Evolutionary conservation across 2,329 filamentous ascomycete species (phyloP).

Genomic region (Cercospora zeina): DNA sequence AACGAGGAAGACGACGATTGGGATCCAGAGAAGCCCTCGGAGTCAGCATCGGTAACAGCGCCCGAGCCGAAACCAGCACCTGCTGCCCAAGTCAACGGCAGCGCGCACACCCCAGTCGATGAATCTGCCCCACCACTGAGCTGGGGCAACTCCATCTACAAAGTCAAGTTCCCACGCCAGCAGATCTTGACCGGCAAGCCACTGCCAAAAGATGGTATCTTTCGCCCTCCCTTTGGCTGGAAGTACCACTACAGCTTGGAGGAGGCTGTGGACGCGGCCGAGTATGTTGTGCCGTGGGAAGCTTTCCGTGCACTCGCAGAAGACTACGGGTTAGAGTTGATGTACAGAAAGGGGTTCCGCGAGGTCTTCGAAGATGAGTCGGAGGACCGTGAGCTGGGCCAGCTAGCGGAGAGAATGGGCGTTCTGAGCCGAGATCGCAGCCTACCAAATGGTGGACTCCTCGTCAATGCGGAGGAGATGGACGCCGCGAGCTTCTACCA

Average conservation of each 20-base stretch:
- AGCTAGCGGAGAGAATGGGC: conserved; percentile 92
- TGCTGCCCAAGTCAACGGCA: conserved; percentile 18
- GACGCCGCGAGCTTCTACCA: conserved; percentile 89
- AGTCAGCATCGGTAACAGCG: conserved; percentile 41
- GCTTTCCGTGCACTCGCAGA: conserved; percentile 93
- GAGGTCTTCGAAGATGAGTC: conserved; percentile 94
- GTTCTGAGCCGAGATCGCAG: conserved; percentile 69
- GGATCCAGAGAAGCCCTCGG: conserved; percentile 49
- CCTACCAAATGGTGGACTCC: conserved; percentile 53
- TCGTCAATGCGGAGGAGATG: conserved; percentile 83
- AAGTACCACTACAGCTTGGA: conserved; percentile 96
- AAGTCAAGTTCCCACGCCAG: conserved; percentile 79
- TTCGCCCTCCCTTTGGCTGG: conserved; percentile 94
- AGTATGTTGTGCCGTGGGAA: conserved; percentile 98
- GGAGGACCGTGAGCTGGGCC: conserved; percentile 75
- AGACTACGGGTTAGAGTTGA: conserved; percentile 92
- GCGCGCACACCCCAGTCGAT: conserved; percentile 12
- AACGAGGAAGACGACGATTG: conserved; percentile 40
- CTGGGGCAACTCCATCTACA: conserved; percentile 94
- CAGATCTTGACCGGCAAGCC: conserved; percentile 35
- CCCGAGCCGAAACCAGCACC: conserved; percentile 30
- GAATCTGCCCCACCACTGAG: conserved; percentile 51
- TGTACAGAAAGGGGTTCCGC: conserved; percentile 86
- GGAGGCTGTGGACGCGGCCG: conserved; percentile 93
- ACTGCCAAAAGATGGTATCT: conserved; percentile 75